Evolutionary conservation across 2,329 filamentous ascomycete species (phyloP).

Genomic region (Colletotrichum destructivum): DNA sequence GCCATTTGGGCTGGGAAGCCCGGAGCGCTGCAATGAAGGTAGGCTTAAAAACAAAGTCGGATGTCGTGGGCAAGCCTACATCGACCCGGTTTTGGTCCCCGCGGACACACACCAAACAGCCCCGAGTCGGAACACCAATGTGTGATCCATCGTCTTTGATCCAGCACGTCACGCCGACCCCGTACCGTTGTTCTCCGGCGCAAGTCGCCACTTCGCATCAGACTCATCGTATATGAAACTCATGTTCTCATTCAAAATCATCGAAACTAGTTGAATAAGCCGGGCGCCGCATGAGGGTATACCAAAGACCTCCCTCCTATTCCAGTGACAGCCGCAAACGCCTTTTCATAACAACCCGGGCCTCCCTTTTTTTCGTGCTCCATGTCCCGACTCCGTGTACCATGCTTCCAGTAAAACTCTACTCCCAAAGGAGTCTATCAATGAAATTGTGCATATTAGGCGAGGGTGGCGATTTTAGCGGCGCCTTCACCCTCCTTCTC

Average conservation of each 20-base stretch:
- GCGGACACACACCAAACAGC: not conserved
- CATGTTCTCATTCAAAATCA: constrained; percentile 15
- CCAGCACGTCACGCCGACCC: no score
- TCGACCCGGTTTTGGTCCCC: not conserved
- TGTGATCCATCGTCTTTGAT: no score
- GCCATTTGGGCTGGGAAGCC: not conserved
- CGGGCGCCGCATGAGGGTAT: constrained; percentile 39
- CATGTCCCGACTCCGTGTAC: constrained; percentile 36
- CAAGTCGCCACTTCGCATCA: not conserved
- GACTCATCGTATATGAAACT: not conserved
- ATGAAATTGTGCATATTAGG: constrained; percentile 16
- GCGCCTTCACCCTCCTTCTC: constrained; percentile 28
- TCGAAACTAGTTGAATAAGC: constrained; percentile 15
- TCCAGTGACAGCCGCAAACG: constrained; percentile 35
- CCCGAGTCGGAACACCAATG: no score
- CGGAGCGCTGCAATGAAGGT: not conserved
- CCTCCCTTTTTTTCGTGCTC: constrained; percentile 27
- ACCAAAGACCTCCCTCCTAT: constrained; percentile 35
- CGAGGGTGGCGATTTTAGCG: constrained; percentile 26
- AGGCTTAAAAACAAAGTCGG: no score
- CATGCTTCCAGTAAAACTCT: constrained; percentile 23
- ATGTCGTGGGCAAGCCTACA: not conserved
- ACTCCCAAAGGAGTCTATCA: constrained; percentile 32
- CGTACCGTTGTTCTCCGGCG: no score
- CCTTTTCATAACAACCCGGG: constrained; percentile 21